Evolutionary conservation across 768 basidiomycete genomes (phyloP), one percentile per base, ranked within the genome.

Genomic region (Pleurotus pulmonarius): DNA sequence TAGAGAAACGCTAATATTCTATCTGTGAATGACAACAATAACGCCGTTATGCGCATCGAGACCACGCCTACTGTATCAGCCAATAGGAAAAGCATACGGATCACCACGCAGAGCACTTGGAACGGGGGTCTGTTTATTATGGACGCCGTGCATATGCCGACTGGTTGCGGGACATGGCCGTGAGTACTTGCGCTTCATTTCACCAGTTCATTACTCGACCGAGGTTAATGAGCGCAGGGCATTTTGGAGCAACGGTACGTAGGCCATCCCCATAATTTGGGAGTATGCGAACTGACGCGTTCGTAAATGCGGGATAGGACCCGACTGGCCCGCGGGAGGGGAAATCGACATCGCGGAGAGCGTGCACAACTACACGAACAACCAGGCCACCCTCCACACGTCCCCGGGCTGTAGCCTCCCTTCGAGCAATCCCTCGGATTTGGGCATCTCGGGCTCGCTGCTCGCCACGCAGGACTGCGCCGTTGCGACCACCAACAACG

Each of bases 311-410:
- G n/a, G n/a, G 8, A 29, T 29, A 60, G 88, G 85, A 43, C 83
- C 82, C 5, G 79, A 80, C 58, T 88, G 86, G 86, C 86, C 86
- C 4, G 59, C 61, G 5, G 75, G 74, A 1, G 89, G 89, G 49
- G 90, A 93, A 73, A 92, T 92, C 29, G 90, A 92, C 67, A 92
- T 92, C 61, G 69, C 92, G 9, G 92, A 93, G 69, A 92, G 90
- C 22, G 87, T 94, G 13, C 80, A 88, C 61, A 80, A 90, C 61
- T 89, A 90, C 66, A 89, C 86, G 24, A 80, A 83, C 61, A 87
- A 92, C 67, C 90, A 93, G 68, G 86, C 86, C 9, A 92, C 90
- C 13, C 80, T 94, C 41, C 92, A 94, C 66, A 92, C 91, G 5
- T 77, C 77, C 56, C 67, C 79, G 38, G 92, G 91, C 5, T 94